These are phyloP conservation scores for Alternaria postmessia DNA, from an alignment of 2,329 filamentous ascomycete species.

Conservation along the genomic window DNA sequence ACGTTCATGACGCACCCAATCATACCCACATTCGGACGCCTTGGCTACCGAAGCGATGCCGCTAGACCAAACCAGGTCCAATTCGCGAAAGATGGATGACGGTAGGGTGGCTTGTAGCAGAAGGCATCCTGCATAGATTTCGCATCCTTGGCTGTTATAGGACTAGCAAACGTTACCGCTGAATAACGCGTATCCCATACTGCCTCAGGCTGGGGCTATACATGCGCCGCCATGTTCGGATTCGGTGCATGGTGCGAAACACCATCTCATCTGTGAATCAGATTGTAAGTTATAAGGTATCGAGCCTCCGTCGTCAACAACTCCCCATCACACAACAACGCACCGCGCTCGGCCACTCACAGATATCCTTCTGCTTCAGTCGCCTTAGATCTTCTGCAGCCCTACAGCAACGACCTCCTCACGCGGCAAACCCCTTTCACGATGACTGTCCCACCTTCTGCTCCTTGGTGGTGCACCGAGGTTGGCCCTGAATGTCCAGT, in stretches of 20 bases:
- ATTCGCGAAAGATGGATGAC: conserved; percentile 6
- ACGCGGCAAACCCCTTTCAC: neutral
- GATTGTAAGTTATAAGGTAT: conserved; percentile 26
- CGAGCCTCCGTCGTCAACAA: neutral
- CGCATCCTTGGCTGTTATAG: conserved; percentile 4
- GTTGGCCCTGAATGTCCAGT: conserved; percentile 52
- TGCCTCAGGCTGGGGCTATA: conserved; percentile 8
- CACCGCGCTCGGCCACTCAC: neutral
- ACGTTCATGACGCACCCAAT: neutral
- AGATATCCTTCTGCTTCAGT: neutral
- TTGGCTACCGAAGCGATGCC: conserved; percentile 10
- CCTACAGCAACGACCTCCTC: neutral
- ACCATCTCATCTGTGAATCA: conserved; percentile 3
- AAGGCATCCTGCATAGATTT: neutral
- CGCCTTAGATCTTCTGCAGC: neutral
- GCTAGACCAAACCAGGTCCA: neutral
- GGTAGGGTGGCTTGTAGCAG: conserved; percentile 1
- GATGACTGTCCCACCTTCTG: conserved; percentile 34
- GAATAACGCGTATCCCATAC: conserved; percentile 8
- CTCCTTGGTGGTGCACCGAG: conserved; percentile 25
- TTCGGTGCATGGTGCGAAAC: conserved; percentile 8
- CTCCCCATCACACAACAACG: conserved; percentile 1
- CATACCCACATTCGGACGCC: neutral
- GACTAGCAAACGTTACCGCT: neutral
- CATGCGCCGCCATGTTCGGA: neutral